A percentile compares a stretch with the other conserved stretches of the same genome.
These are phyloP conservation scores for Torulaspora gathmanii DNA, from an alignment of 805 yeast species.

Conservation along the genomic window DNA sequence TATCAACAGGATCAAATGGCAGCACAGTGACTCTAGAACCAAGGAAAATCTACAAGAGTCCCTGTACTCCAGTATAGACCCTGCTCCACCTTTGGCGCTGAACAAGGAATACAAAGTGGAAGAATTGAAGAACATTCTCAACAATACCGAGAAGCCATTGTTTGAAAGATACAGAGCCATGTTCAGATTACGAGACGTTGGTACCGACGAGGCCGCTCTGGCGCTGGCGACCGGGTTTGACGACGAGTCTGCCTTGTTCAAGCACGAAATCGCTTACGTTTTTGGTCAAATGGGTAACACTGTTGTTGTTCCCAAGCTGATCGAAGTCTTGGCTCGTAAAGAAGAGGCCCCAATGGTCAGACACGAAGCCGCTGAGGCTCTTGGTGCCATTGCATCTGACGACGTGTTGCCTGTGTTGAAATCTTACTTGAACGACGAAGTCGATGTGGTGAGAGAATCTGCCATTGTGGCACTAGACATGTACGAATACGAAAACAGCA, in stretches of 20 bases:
- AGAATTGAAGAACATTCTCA: conserved; percentile 62
- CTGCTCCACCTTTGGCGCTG: conserved; percentile 94
- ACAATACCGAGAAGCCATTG: conserved; percentile 70
- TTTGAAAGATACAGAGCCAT: conserved; percentile 96
- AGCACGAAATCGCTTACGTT: conserved; percentile 97
- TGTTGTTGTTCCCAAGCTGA: conserved; percentile 79
- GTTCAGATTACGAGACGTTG: conserved; percentile 95
- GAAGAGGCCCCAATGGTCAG: conserved; percentile 97
- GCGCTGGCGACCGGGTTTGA: conserved; percentile 88
- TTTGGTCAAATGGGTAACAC: conserved; percentile 97
- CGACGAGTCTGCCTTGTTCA: conserved; percentile 89
- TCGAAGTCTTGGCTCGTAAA: conserved; percentile 71
- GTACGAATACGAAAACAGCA: conserved; percentile 92
- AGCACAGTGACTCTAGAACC: conserved; percentile 48
- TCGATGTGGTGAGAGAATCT: conserved; percentile 89
- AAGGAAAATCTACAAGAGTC: conserved; percentile 70
- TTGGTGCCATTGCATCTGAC: conserved; percentile 94
- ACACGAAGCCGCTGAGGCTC: conserved; percentile 99
- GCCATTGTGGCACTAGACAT: conserved; percentile 96
- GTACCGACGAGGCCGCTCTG: conserved; percentile 84
- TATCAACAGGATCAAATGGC: conserved; percentile 92
- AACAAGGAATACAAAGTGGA: conserved; percentile 55
- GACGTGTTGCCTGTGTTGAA: conserved; percentile 88
- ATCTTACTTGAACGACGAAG: conserved; percentile 72
- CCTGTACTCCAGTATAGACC: conserved; percentile 84